A percentile compares a stretch with the other conserved stretches of the same genome.
Conservation (phyloP, 768 basidiomycete genomes). For the Leccinellum albellum region DNA sequence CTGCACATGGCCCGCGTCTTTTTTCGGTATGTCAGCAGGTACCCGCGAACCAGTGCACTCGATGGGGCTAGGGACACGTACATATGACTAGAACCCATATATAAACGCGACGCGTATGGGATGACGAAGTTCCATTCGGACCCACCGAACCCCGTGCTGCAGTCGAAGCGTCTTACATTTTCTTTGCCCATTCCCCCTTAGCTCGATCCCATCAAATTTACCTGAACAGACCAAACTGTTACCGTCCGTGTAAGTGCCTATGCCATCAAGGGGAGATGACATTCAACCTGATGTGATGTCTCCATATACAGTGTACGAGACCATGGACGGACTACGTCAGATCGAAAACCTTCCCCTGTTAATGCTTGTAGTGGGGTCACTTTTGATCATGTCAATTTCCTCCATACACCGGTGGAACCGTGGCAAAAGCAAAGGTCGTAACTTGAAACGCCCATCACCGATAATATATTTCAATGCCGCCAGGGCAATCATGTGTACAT, state of each 20-base stretch:
- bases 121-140: background rate
- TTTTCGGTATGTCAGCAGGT: background rate
- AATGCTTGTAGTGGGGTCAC: background rate
- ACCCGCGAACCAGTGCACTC: background rate
- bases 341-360: background rate
- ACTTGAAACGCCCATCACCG: background rate
- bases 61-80: background rate
- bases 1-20: background rate
- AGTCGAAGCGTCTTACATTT: background rate
- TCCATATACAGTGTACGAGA: background rate
- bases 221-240: background rate
- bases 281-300: background rate
- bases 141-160: background rate
- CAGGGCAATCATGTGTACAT: background rate
- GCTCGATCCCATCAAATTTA: background rate
- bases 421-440: background rate
- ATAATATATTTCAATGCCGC: background rate
- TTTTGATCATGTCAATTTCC: constrained; percentile 1
- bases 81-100: background rate
- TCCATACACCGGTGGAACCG: background rate
- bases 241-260: background rate
- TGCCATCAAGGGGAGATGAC: background rate
- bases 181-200: too few relatives aligned
- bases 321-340: background rate
- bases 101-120: background rate